These are phyloP conservation scores for Agaricus subrufescens DNA, from an alignment of 768 basidiomycete genomes.

Conservation along the genomic window DNA sequence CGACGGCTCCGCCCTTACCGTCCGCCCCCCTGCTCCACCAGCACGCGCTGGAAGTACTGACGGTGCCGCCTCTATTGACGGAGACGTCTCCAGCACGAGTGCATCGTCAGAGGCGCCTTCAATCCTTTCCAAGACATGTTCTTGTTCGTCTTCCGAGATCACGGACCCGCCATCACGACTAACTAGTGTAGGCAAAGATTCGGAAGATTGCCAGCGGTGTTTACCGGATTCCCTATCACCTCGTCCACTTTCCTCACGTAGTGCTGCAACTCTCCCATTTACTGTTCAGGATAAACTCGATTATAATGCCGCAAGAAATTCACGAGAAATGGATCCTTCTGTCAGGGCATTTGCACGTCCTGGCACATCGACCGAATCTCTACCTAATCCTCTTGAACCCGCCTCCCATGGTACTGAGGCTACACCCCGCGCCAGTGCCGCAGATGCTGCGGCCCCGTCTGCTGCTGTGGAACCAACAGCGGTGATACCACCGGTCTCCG, in stretches of 20 bases:
- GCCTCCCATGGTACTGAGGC: constrained; percentile 21
- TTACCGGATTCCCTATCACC: constrained; percentile 3
- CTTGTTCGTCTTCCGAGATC: constrained; percentile 38
- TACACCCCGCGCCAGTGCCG: constrained; percentile 26
- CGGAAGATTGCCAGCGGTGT: constrained; percentile 16
- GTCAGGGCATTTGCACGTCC: constrained; percentile 76
- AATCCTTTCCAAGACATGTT: constrained; percentile 37
- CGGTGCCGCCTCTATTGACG: constrained; percentile 22
- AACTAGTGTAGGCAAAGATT: constrained; percentile 27
- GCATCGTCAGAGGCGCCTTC: constrained; percentile 41
- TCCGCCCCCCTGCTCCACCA: constrained; percentile 20
- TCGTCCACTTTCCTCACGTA: constrained; percentile 6
- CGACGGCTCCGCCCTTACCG: constrained; percentile 17
- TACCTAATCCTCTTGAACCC: constrained; percentile 31
- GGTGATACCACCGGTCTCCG: constrained; percentile 5
- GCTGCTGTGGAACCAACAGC: constrained; percentile 10
- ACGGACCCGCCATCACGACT: constrained; percentile 47
- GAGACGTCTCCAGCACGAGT: constrained; percentile 29
- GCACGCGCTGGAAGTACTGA: constrained; percentile 31
- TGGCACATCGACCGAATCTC: constrained; percentile 69
- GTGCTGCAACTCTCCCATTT: constrained; percentile 7
- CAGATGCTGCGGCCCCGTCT: neutral
- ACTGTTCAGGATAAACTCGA: constrained; percentile 2
- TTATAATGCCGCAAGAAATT: constrained; percentile 32
- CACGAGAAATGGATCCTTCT: constrained; percentile 63